phyloP scores from a whole-genome alignment of 2,329 filamentous ascomycete species.

The Coniochaeta hoffmannii region DNA sequence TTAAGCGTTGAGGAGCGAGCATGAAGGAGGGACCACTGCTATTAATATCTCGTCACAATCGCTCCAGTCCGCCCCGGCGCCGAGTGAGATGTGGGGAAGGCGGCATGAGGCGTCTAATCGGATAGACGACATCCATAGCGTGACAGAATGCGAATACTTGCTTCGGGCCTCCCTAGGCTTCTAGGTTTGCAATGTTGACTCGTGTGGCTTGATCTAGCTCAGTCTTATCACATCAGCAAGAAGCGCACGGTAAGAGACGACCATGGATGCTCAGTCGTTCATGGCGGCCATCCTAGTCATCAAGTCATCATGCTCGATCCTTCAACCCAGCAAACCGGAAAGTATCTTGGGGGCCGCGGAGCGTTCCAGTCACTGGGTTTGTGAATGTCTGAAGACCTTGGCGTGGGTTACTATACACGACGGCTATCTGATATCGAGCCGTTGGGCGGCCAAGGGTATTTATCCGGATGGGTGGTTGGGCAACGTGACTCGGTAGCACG shows the following conservation, averaged over 20 bases:
- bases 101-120: neutral
- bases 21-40: neutral
- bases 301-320: neutral
- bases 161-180: neutral
- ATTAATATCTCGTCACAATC: constrained; percentile 1
- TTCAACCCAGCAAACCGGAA: neutral
- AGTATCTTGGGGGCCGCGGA: neutral
- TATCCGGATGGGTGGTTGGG: neutral
- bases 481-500: neutral
- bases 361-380: neutral
- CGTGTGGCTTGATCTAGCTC: neutral
- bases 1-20: neutral
- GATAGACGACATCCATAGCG: neutral
- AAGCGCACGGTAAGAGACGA: neutral
- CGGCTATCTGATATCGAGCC: neutral
- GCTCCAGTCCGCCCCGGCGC: neutral
- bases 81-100: neutral
- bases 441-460: neutral
- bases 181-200: neutral
- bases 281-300: neutral
- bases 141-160: neutral
- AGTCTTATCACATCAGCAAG: neutral
- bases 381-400: neutral
- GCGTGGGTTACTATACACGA: neutral
- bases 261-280: neutral